These are phyloP conservation scores for Hyphodiscus hymeniophilus DNA, from an alignment of 495 filamentous ascomycete genomes.

Conservation along the genomic window DNA sequence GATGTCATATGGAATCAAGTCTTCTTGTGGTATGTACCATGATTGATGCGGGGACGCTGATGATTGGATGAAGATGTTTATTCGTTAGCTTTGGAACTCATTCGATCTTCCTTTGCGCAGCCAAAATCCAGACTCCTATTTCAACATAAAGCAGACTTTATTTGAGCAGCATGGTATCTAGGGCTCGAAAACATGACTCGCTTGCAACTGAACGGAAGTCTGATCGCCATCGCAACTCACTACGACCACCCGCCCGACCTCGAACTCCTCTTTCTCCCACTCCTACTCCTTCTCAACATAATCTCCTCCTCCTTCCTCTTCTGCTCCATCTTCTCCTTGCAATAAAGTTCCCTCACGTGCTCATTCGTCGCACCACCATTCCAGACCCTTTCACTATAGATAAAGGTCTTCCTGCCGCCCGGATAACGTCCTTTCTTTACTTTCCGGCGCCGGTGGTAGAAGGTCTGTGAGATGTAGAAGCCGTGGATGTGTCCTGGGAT, in stretches of 20 bases:
- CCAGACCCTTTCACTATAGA: conserved; percentile 24
- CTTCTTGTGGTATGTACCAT: no score
- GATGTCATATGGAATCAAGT: no score
- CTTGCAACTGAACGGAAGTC: no score
- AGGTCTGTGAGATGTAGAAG: conserved; percentile 33
- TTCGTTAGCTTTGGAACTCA: no score
- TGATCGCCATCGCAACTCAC: background rate
- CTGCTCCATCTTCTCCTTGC: background rate
- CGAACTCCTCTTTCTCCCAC: background rate
- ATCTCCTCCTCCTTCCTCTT: conserved; percentile 1
- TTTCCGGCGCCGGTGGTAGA: conserved; percentile 28
- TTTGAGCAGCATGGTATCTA: no score
- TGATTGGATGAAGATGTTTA: no score
- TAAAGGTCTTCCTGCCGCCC: conserved; percentile 15
- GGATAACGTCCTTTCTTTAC: conserved; percentile 25
- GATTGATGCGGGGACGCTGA: no score
- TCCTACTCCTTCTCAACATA: background rate
- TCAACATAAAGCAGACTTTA: no score
- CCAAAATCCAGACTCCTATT: no score
- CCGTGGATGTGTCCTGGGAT: conserved; percentile 32
- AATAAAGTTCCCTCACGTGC: conserved; percentile 14
- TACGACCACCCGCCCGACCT: background rate
- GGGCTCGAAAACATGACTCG: no score
- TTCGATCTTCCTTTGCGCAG: no score
- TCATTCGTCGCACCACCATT: conserved; percentile 21